Evolutionary conservation across 768 basidiomycete species (phyloP).

Genomic region (Suillus discolor): DNA sequence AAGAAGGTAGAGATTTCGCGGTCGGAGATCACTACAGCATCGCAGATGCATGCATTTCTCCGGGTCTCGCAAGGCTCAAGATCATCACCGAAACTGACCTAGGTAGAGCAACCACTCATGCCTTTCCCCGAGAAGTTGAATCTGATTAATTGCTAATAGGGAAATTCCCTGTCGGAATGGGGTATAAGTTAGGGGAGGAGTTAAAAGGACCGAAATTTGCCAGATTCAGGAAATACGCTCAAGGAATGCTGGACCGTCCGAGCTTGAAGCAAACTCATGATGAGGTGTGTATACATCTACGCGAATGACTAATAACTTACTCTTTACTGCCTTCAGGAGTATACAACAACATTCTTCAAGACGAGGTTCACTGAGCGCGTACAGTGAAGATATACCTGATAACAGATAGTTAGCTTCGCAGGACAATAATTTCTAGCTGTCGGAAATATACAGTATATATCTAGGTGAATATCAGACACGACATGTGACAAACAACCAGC

Average conservation of each 20-base stretch:
- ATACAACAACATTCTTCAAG: not conserved
- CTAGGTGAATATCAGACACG: too few relatives aligned
- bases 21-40: constrained; percentile 50
- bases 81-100: constrained; percentile 46
- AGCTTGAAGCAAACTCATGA: not conserved
- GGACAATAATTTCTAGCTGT: not conserved
- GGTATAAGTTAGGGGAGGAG: constrained; percentile 42
- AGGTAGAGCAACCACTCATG: not conserved
- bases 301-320: not conserved
- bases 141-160: constrained; percentile 41
- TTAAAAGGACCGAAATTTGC: constrained; percentile 47
- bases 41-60: constrained; percentile 60
- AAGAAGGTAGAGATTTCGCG: constrained; percentile 41
- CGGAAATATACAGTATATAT: not conserved
- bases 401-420: not conserved
- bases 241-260: constrained; percentile 39
- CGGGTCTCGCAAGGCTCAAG: constrained; percentile 53
- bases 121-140: not conserved
- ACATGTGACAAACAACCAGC: not conserved
- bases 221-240: constrained; percentile 49
- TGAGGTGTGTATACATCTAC: not conserved
- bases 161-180: constrained; percentile 47
- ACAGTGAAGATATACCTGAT: not conserved
- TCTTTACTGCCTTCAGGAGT: not conserved
- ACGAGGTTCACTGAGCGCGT: not conserved